Evolutionary conservation across 345 rosid species (phyloP), one percentile per base, ranked within the genome.

Genomic region (Eucalyptus victrix): DNA sequence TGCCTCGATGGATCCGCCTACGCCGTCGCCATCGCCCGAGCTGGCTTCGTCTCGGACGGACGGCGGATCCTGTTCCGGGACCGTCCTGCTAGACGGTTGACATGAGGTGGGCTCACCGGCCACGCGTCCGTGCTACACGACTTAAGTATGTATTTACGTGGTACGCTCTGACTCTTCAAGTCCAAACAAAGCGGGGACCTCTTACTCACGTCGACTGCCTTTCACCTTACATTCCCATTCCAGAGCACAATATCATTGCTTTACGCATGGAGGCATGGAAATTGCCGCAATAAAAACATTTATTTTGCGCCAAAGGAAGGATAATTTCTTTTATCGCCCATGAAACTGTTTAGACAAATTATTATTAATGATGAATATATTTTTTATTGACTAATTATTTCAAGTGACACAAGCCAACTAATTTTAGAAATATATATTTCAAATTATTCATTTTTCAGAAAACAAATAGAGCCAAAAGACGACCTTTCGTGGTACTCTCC

Each of bases 21-120:
- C 13, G 81, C 58, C 44, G 3, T 34, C 21, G 21, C 80, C 80
- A 53, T 53, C 24, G 26, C 44, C 45, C 23, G 40, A 67, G 40
- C 81, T 19, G 81, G 45, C 81, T 34, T 69, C 13, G 10, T n/a
- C 42, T 34, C 24, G 44, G 80, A 9, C 44, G 4, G 6, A 32
- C 7, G 2, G 26, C 2, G 81, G 4, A 69, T 34, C 26, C 4
- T 18, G 7, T 1, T 1, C 3, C 6, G 42, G 24, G 2, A 4
- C 11, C 7, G 28, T 2, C 4, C 14, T n/a, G 26, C 6, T 34
- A 0, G 24, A 40, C 45, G 26, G 45, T 10, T 10, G 15, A 72
- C 19, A 26, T 2, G 81, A 62, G 8, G n/a, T 13, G 34, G 16
- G 17, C 34, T 62, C 34, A 30, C 9, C 9, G 16, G 32, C 58